Conservation (phyloP, 73 alveolate genomes). For the Halteria grandinella region DNA sequence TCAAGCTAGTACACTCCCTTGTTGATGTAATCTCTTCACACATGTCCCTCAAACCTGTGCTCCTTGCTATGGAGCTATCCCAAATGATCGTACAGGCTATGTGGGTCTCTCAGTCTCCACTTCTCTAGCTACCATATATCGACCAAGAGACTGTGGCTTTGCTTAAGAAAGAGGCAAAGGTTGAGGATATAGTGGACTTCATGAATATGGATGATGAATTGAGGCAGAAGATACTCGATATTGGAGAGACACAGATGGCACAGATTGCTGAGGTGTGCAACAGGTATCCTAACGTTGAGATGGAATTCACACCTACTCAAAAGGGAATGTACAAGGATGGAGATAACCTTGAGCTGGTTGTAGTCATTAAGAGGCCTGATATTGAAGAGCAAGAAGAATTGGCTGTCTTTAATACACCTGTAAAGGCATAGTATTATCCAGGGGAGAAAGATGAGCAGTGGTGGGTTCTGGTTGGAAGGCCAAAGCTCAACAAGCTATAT, state of each 20-base stretch:
- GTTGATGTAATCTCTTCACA: constrained; percentile 85
- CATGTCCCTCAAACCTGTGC: constrained; percentile 78
- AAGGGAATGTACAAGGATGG: constrained; percentile 11
- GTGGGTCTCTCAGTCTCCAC: constrained; percentile 74
- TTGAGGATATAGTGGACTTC: constrained; percentile 82
- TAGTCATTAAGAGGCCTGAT: constrained; percentile 39
- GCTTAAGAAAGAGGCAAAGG: constrained; percentile 59
- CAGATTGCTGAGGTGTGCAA: constrained; percentile 76
- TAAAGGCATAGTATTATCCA: constrained; percentile 68
- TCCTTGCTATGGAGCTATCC: constrained; percentile 82
- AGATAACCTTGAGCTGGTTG: constrained; percentile 55
- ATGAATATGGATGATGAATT: constrained; percentile 81
- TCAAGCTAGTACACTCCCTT: constrained; percentile 70
- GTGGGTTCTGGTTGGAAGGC: constrained; percentile 90
- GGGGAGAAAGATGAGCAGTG: constrained; percentile 88
- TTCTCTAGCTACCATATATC: constrained; percentile 86
- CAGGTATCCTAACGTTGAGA: constrained; percentile 54
- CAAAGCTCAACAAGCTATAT: constrained; percentile 56
- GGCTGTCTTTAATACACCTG: constrained; percentile 43
- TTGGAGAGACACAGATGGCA: constrained; percentile 42
- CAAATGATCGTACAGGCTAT: constrained; percentile 88
- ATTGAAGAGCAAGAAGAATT: constrained; percentile 52
- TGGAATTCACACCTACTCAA: constrained; percentile 20
- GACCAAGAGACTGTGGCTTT: constrained; percentile 63
- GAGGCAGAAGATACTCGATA: constrained; percentile 67